Base-by-base conservation (phyloP, 768 basidiomycete genomes). In the Leccinum imitatum region DNA sequence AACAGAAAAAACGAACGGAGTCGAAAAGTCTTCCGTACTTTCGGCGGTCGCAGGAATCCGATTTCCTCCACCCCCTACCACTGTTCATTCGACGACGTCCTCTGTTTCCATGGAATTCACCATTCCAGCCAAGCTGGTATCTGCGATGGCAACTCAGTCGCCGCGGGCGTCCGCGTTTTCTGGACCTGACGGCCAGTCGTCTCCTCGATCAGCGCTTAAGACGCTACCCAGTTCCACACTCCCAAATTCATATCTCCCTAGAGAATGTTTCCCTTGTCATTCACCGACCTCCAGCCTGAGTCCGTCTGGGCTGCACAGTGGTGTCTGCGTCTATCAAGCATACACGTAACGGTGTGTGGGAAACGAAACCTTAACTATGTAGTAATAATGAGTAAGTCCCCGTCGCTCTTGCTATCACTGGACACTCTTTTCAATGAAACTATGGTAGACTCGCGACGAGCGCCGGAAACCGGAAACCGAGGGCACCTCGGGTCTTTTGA, bases 121-220 rank as follows among this genome's bases (percentile, higher is more conserved):
- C 1, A 66, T 73, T 10, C 73, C 72, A 48, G 64, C 68, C 53
- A 74, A 73, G 62, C 59, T 73, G 54, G 73, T 60, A 37, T 62
- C 56, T 47, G 65, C 65, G 48, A 69, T 74, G 25, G 65, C 67
- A 2, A 59, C 63, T 21, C 69, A 71, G 50, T 56, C 71, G n/a
- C 62, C 55, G 21, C 60, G 53, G n/a, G 37, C 17, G 1, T 63
- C 62, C 31, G n/a, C 15, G 14, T 59, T 54, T 21, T 51, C 55
- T 8, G 35, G 30, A 2, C 56, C 57, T 13, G 33, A 11, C 3
- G 35, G 37, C 21, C 35, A 37, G 6, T 19, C 50, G 4, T 69
- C 59, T 9, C 52, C 63, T 10, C 48, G 35, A 14, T 65, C 71
- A 1, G 71, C 61, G 50, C 61, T 71, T 21, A 60, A 65, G 17